Conservation (phyloP, 441 rosid genomes). For the Pelargonium myrrhifolium region DNA sequence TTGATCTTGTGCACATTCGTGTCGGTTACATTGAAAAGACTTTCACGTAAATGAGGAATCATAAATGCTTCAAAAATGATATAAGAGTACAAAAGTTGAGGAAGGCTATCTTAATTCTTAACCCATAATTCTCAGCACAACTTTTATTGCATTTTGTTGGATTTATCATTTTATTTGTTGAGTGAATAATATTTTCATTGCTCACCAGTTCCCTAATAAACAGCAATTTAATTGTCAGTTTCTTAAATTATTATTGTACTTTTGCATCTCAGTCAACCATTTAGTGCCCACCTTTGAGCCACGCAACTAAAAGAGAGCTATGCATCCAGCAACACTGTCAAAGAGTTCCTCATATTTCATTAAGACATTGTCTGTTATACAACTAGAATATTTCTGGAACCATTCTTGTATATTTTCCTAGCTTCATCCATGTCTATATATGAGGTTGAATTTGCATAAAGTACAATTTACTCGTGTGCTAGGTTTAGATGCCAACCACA, state of each 20-base stretch:
- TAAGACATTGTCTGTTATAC: not conserved
- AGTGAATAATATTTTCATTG: too few relatives aligned
- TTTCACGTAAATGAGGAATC: constrained; percentile 3
- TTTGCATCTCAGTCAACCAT: too few relatives aligned
- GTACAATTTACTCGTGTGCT: not conserved
- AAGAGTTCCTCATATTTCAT: not conserved
- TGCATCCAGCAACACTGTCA: not conserved
- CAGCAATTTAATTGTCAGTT: too few relatives aligned
- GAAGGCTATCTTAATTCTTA: too few relatives aligned
- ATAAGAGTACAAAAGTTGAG: constrained; percentile 2
- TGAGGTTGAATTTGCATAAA: not conserved
- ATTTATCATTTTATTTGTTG: too few relatives aligned
- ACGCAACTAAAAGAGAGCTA: constrained; percentile 6
- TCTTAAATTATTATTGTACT: too few relatives aligned
- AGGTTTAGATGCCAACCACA: not conserved
- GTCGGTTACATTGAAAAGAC: not conserved
- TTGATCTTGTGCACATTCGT: not conserved
- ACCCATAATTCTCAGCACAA: too few relatives aligned
- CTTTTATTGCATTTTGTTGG: too few relatives aligned
- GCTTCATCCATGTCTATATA: not conserved
- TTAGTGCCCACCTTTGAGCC: not conserved
- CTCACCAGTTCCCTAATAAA: too few relatives aligned
- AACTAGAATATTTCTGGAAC: constrained; percentile 6
- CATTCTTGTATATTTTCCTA: not conserved
- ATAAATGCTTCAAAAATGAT: not conserved